Evolutionary conservation across 2,329 filamentous ascomycete genomes (phyloP).

Genomic region (Emydomyces testavorans): DNA sequence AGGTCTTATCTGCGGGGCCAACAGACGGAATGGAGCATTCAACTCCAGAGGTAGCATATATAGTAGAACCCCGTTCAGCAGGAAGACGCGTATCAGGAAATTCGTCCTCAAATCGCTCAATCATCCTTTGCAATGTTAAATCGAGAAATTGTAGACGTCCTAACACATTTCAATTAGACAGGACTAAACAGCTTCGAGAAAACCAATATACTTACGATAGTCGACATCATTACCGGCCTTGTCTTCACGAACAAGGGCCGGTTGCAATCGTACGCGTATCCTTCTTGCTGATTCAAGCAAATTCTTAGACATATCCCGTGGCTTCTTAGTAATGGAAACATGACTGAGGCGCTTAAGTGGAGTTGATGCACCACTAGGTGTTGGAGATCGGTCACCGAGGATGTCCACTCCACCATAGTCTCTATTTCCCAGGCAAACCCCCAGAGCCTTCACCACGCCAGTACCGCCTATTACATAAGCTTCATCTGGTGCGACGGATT

Average conservation of each 20-base stretch:
- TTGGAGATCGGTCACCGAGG: slow-evolving; percentile 30
- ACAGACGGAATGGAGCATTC: slow-evolving; percentile 29
- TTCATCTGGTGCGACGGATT: slow-evolving; percentile 66
- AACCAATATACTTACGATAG: slow-evolving; percentile 51
- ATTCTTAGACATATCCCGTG: slow-evolving; percentile 88
- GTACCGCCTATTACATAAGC: slow-evolving; percentile 95
- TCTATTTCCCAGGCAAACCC: slow-evolving; percentile 78
- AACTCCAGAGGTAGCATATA: slow-evolving; percentile 16
- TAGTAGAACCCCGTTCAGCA: slow-evolving; percentile 19
- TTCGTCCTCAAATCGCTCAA: slow-evolving; percentile 89
- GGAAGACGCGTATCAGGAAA: slow-evolving; percentile 71
- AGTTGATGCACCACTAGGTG: slow-evolving; percentile 44
- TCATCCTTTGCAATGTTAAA: slow-evolving; percentile 77
- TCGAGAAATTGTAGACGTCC: slow-evolving; percentile 76
- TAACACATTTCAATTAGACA: slow-evolving; percentile 29
- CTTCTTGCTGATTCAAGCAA: slow-evolving; percentile 77
- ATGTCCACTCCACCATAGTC: slow-evolving; percentile 35
- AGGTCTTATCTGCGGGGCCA: slow-evolving; percentile 7
- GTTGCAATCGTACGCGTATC: slow-evolving; percentile 71
- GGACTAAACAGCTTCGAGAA: neutral
- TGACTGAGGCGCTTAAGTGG: slow-evolving; percentile 42
- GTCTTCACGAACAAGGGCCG: slow-evolving; percentile 66
- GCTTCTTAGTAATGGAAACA: slow-evolving; percentile 48
- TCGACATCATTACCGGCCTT: slow-evolving; percentile 59
- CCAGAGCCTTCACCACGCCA: slow-evolving; percentile 84